Evolutionary conservation across 768 basidiomycete genomes (phyloP).

Genomic region (Coprinopsis marcescibilis): DNA sequence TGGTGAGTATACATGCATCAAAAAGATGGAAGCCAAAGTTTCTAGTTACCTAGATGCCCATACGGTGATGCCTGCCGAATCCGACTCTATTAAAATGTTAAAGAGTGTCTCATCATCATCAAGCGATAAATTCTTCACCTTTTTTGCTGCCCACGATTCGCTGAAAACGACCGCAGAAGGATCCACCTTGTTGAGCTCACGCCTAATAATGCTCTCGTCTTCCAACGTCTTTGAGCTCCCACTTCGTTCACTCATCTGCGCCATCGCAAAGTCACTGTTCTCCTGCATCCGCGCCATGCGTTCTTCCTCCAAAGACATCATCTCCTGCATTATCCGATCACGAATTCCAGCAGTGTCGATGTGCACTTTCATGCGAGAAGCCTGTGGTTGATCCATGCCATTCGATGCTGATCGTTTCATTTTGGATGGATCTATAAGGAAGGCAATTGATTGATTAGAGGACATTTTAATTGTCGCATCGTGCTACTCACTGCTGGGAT

Average conservation of each 20-base stretch:
- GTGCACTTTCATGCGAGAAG: conserved; percentile 65
- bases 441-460: background rate
- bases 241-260: conserved; percentile 48
- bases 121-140: conserved; percentile 38
- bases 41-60: conserved; percentile 79
- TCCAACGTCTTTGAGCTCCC: conserved; percentile 64
- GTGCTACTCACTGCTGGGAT: background rate
- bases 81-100: conserved; percentile 48
- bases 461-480: background rate
- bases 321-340: conserved; percentile 97
- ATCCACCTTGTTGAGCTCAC: conserved; percentile 91
- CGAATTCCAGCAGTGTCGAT: conserved; percentile 87
- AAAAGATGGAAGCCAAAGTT: conserved; percentile 7
- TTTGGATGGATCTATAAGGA: conserved; percentile 1
- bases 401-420: conserved; percentile 8
- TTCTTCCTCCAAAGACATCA: conserved; percentile 95
- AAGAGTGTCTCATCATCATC: conserved; percentile 1
- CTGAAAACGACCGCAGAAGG: conserved; percentile 94
- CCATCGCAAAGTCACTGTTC: conserved; percentile 62
- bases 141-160: conserved; percentile 93
- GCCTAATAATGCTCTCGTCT: conserved; percentile 90
- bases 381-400: conserved; percentile 1
- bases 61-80: conserved; percentile 93
- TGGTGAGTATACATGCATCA: conserved; percentile 2
- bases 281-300: conserved; percentile 90